Conservation (phyloP, 2,329 filamentous ascomycete genomes). For the Fusarium oxysporum region DNA sequence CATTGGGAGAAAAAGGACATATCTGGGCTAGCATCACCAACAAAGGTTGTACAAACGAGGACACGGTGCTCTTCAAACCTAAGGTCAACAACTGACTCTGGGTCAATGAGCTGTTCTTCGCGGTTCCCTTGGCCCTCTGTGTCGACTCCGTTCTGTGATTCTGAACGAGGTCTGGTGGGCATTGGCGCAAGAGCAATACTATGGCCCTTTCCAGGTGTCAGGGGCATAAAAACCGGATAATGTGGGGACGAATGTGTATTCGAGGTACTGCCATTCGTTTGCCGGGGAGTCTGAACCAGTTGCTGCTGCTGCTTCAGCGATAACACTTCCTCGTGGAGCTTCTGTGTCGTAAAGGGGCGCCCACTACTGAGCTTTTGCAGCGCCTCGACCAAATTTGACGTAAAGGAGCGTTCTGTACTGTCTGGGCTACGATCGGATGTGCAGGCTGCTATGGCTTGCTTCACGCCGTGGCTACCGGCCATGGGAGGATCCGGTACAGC, state of each 20-base stretch:
- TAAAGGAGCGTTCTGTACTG: constrained; percentile 66
- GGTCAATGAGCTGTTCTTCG: constrained; percentile 59
- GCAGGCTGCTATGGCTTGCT: constrained; percentile 73
- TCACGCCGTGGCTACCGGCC: constrained; percentile 65
- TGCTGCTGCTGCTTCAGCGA: constrained; percentile 59
- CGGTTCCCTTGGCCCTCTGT: constrained; percentile 40
- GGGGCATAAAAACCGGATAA: constrained; percentile 65
- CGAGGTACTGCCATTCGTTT: constrained; percentile 60
- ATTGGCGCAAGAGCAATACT: constrained; percentile 65
- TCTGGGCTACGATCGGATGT: constrained; percentile 62
- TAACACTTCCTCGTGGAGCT: constrained; percentile 67
- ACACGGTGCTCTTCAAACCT: constrained; percentile 72
- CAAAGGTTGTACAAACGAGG: constrained; percentile 75
- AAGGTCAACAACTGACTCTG: constrained; percentile 63
- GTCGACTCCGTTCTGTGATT: constrained; percentile 47
- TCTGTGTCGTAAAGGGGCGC: constrained; percentile 67
- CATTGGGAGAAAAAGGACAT: constrained; percentile 75
- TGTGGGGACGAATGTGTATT: constrained; percentile 51
- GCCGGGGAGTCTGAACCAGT: constrained; percentile 53
- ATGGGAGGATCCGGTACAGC: constrained; percentile 63
- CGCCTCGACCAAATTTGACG: constrained; percentile 66
- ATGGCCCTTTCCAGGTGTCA: constrained; percentile 66
- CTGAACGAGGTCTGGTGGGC: constrained; percentile 46
- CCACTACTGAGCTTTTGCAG: constrained; percentile 64
- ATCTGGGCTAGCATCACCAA: constrained; percentile 72